A percentile compares a stretch with the other conserved stretches of the same genome.
Evolutionary conservation across 1,284 basidiomycete genomes (phyloP).

Genomic region (Somion occarium): DNA sequence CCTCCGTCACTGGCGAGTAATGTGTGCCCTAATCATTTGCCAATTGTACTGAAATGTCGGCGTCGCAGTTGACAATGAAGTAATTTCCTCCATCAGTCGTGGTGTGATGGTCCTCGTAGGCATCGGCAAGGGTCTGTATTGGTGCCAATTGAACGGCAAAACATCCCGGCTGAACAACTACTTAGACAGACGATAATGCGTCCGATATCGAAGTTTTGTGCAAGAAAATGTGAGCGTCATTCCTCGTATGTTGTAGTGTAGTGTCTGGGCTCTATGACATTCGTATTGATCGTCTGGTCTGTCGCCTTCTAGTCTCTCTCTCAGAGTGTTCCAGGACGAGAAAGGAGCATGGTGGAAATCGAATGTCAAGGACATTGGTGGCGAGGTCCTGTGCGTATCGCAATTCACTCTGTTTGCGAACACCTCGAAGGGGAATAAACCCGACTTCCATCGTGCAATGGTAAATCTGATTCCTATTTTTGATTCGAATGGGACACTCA

Average conservation of each 20-base stretch:
- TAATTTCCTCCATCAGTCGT: constrained; percentile 74
- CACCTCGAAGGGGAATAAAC: constrained; percentile 82
- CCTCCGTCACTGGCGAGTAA: constrained; percentile 63
- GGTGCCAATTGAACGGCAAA: constrained; percentile 10
- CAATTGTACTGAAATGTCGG: neutral
- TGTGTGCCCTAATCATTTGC: neutral
- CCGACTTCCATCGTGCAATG: constrained; percentile 91
- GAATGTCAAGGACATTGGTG: constrained; percentile 79
- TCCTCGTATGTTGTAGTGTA: neutral
- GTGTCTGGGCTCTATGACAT: neutral
- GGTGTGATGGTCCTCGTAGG: constrained; percentile 88
- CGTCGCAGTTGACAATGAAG: constrained; percentile 57
- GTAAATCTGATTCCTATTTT: constrained; percentile 33
- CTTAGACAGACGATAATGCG: constrained; percentile 67
- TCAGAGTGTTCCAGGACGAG: constrained; percentile 71
- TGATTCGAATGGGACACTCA: constrained; percentile 9
- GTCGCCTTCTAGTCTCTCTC: constrained; percentile 55
- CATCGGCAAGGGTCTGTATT: constrained; percentile 66
- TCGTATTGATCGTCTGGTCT: neutral
- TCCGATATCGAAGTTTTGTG: constrained; percentile 66
- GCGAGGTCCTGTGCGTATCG: constrained; percentile 86
- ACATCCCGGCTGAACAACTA: constrained; percentile 16
- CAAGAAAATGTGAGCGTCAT: constrained; percentile 65
- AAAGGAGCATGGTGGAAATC: constrained; percentile 72
- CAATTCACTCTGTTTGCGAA: constrained; percentile 91